A percentile compares a stretch with the other conserved stretches of the same genome.
Conservation (phyloP, 1,139 yeast genomes). For the Zygosaccharomyces sapae region DNA sequence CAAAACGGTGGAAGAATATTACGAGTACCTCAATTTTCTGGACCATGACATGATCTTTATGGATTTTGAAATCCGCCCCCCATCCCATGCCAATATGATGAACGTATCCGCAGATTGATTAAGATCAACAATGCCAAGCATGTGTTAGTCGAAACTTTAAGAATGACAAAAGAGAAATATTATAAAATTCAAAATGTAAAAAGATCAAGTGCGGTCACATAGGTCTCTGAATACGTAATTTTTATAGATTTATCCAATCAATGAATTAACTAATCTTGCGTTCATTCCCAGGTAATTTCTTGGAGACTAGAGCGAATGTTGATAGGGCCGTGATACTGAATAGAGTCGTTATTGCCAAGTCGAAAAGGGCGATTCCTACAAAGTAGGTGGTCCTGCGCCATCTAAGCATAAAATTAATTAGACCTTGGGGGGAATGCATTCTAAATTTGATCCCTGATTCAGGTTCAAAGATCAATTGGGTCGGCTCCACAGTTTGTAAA, state of each 20-base stretch:
- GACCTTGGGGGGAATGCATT: conserved; percentile 28
- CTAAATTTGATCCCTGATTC: conserved; percentile 23
- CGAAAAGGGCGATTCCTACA: conserved; percentile 25
- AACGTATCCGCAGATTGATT: conserved; percentile 1
- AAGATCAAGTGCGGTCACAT: too few relatives aligned
- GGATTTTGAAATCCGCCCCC: conserved; percentile 26
- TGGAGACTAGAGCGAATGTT: conserved; percentile 14
- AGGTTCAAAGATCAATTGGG: conserved; percentile 18
- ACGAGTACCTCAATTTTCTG: conserved; percentile 22
- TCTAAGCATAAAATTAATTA: conserved; percentile 32
- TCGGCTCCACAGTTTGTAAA: conserved; percentile 8
- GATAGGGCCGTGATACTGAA: conserved; percentile 20
- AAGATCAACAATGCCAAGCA: background rate
- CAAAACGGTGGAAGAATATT: conserved; percentile 24
- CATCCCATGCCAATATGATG: conserved; percentile 4
- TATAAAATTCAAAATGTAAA: background rate
- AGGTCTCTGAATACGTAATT: too few relatives aligned
- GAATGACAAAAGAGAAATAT: background rate
- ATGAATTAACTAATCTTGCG: background rate
- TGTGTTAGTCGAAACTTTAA: background rate
- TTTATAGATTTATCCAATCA: background rate
- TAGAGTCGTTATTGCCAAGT: conserved; percentile 19
- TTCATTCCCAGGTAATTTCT: background rate
- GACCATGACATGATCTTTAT: conserved; percentile 21
- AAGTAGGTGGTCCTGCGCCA: conserved; percentile 26